These are phyloP conservation scores for Pseudopediastrum boryanum DNA, from an alignment of 139 green algal genomes.

Conservation along the genomic window DNA sequence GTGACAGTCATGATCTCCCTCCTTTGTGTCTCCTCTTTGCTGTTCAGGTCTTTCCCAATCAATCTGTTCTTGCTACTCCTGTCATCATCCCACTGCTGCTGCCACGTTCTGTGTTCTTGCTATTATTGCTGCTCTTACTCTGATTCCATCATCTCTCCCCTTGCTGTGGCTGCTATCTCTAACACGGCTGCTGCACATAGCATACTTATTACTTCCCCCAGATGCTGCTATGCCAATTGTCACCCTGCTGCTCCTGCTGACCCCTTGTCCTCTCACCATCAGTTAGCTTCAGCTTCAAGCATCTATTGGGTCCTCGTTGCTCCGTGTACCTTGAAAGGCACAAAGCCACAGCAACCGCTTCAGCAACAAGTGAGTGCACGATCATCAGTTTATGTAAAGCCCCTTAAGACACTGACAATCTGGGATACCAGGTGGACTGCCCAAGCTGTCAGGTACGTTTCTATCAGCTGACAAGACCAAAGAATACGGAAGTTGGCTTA, in stretches of 20 bases:
- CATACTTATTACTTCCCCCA: too few relatives aligned
- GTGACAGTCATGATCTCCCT: too few relatives aligned
- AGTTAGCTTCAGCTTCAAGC: constrained; percentile 74
- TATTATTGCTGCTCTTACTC: background rate
- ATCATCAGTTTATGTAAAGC: background rate
- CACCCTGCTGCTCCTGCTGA: too few relatives aligned
- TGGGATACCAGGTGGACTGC: background rate
- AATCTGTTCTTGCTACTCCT: too few relatives aligned
- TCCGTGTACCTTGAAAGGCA: constrained; percentile 49
- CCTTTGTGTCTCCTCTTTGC: too few relatives aligned
- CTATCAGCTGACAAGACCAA: background rate
- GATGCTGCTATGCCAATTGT: too few relatives aligned
- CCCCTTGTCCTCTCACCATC: constrained; percentile 57
- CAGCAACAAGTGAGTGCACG: background rate
- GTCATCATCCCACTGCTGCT: background rate
- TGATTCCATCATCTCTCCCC: background rate
- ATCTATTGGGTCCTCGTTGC: constrained; percentile 32
- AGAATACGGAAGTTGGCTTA: background rate
- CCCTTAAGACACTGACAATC: too few relatives aligned
- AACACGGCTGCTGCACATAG: background rate
- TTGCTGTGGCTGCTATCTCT: background rate
- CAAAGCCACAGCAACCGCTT: background rate
- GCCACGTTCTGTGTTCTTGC: background rate
- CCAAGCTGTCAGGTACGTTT: background rate
- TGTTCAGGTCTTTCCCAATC: too few relatives aligned